Evolutionary conservation across 768 basidiomycete genomes (phyloP), one percentile per base, ranked within the genome.

Genomic region (Phaffia tasmanica): DNA sequence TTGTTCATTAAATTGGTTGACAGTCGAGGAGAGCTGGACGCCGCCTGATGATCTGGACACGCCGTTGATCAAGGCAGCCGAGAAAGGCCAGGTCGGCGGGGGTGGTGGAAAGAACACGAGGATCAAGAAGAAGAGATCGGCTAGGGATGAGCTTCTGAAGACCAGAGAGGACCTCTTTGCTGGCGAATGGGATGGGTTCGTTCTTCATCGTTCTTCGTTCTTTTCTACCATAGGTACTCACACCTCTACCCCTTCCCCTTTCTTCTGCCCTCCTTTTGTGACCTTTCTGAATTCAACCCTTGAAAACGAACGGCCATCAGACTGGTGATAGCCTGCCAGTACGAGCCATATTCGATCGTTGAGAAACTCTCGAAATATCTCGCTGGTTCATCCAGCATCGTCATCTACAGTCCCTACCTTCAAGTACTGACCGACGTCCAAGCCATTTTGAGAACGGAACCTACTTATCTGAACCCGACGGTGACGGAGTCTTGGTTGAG

Each of bases 121-220:
- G 32, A 56, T 54, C 30, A 63, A 63, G 61, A 68, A 63, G 62
- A n/a, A 47, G 29, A 23, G 27, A 18, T 61, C 56, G 30, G 48
- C 35, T 18, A 56, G 63, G 48, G 61, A 68, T 55, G 63, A 47
- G 23, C 76, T 95, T 14, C 78, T 79, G 63, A 79, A 75, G 51
- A 83, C 83, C 23, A 81, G 93, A 46, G 83, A 88, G 64, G 92
- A 94, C 62, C 79, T 93, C 4, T 91, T 92, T 72, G 75, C 78
- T 1, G 94, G 92, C 25, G 88, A 86, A 71, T 99, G 91, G 76
- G 92, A 98, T 65, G 86, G 85, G 88, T 91, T 70, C 71, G 84
- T 73, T 15, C 18, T 42, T 42, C 35, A 11, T 42, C 35, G 9
- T 54, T 7, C 21, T 49, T 11, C 30, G 5, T 1, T 18, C 42